These are phyloP conservation scores for Fraxinus floribunda DNA, from an alignment of 305 asterid species.

Conservation along the genomic window DNA sequence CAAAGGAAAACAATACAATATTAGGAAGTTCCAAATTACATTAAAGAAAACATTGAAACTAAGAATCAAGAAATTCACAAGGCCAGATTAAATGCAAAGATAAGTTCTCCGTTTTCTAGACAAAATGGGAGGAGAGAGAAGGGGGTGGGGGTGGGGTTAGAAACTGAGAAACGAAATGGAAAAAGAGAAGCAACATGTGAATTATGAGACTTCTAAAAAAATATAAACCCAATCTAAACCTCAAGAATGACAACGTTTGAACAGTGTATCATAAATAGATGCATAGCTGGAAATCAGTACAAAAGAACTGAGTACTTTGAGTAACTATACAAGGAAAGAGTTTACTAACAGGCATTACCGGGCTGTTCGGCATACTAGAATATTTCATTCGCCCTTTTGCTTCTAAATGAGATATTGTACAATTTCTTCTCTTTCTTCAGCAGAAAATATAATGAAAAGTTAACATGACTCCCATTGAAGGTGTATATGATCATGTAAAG, in stretches of 20 bases:
- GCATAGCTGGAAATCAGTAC: neutral
- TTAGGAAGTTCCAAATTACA: neutral
- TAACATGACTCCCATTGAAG: neutral
- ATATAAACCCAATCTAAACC: neutral
- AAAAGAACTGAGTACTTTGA: neutral
- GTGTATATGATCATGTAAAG: neutral
- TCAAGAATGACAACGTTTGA: neutral
- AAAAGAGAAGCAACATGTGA: neutral
- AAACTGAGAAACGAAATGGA: neutral
- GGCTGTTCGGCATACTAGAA: neutral
- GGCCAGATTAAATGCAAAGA: neutral
- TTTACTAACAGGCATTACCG: neutral
- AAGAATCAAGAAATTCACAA: neutral
- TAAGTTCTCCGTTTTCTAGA: neutral
- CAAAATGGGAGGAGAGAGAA: too few relatives aligned
- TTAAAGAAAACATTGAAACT: neutral
- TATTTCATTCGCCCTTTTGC: neutral
- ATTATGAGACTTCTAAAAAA: neutral
- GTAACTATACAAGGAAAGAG: neutral
- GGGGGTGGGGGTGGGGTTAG: too few relatives aligned
- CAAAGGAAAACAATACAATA: neutral
- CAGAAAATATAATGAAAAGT: neutral
- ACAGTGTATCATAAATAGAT: neutral
- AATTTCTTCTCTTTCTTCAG: neutral
- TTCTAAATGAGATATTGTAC: neutral